Evolutionary conservation across 2,329 filamentous ascomycete genomes (phyloP).

Genomic region (Drechslerella coelobrocha): DNA sequence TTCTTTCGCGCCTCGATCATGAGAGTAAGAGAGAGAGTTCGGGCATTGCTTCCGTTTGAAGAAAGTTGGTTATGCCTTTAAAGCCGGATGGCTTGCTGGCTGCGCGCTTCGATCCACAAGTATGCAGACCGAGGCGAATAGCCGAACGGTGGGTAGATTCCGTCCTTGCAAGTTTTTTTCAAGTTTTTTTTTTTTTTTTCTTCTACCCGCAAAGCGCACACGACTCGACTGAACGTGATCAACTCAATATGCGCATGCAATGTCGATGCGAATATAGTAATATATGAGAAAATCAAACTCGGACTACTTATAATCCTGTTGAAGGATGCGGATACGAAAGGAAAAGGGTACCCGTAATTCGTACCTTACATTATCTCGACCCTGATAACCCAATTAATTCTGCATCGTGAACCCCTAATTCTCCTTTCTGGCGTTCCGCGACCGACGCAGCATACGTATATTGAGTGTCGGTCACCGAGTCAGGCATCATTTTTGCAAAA

Average conservation of each 20-base stretch:
- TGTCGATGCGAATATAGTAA: too few relatives aligned
- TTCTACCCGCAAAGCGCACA: background rate
- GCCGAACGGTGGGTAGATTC: background rate
- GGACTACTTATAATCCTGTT: background rate
- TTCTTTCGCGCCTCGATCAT: conserved; percentile 28
- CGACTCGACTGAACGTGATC: background rate
- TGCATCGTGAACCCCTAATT: background rate
- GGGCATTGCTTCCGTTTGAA: conserved; percentile 15
- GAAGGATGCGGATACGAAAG: background rate
- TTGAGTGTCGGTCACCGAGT: background rate
- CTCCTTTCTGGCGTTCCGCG: too few relatives aligned
- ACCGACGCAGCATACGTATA: background rate
- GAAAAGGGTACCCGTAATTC: background rate
- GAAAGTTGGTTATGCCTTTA: background rate
- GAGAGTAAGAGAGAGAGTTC: conserved; percentile 14
- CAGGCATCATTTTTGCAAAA: background rate
- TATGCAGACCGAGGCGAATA: background rate
- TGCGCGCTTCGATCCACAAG: too few relatives aligned
- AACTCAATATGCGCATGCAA: background rate
- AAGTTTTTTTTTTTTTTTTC: conserved; percentile 1
- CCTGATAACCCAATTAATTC: background rate
- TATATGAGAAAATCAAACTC: background rate
- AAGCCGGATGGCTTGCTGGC: too few relatives aligned
- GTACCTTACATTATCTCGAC: background rate
- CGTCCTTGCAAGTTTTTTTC: background rate